Conservation (phyloP, 2,329 filamentous ascomycete species). For the Dothistroma pini region DNA sequence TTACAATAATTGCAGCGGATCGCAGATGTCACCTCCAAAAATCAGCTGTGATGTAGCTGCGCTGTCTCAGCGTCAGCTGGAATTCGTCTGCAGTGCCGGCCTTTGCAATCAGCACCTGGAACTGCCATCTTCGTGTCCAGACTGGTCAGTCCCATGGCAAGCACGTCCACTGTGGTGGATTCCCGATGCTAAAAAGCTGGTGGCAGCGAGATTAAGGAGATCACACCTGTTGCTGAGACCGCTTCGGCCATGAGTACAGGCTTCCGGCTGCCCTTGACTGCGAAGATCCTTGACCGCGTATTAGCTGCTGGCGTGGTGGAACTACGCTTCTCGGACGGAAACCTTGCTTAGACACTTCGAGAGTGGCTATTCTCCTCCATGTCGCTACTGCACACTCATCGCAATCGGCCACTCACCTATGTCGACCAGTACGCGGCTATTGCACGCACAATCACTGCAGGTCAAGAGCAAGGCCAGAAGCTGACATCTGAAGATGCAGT, state of each 20-base stretch:
- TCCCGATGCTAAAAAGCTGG: conserved; percentile 18
- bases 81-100: conserved; percentile 18
- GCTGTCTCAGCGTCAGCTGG: conserved; percentile 15
- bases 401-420: conserved; percentile 12
- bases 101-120: conserved; percentile 17
- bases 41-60: conserved; percentile 19
- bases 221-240: conserved; percentile 9
- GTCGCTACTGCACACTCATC: conserved; percentile 15
- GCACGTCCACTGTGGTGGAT: conserved; percentile 17
- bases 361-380: conserved; percentile 17
- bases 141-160: conserved; percentile 20
- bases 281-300: conserved; percentile 18
- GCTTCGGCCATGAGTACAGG: not conserved
- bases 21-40: conserved; percentile 20
- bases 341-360: conserved; percentile 14
- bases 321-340: conserved; percentile 10
- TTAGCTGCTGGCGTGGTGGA: conserved; percentile 13
- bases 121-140: conserved; percentile 18
- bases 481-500: conserved; percentile 14
- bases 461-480: conserved; percentile 15
- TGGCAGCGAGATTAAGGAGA: conserved; percentile 13
- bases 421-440: conserved; percentile 15
- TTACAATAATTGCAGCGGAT: conserved; percentile 19
- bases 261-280: conserved; percentile 16
- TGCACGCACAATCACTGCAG: conserved; percentile 18